Percentiles rank a stretch among this genome's conserved stretches.
Evolutionary conservation across 768 basidiomycete species (phyloP).

Genomic region (Leucocoprinus leucothites): DNA sequence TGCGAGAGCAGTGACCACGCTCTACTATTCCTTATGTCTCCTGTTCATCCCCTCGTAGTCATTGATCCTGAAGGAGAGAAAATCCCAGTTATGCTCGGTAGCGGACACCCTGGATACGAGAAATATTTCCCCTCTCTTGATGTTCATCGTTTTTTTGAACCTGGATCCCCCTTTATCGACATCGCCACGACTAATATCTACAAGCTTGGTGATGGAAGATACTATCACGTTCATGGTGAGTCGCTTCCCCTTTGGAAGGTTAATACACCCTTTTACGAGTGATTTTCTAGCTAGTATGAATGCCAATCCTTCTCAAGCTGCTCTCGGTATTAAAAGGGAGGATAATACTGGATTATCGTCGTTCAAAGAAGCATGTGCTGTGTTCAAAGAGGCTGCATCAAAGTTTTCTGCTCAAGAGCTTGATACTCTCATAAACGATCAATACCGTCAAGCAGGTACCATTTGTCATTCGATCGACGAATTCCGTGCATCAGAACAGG

Average conservation of each 20-base stretch:
- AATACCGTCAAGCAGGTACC: conserved; percentile 23
- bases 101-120: neutral
- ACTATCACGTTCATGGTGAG: conserved; percentile 23
- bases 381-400: conserved; percentile 13
- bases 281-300: conserved; percentile 17
- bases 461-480: conserved; percentile 20
- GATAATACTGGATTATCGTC: neutral
- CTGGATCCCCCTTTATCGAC: neutral
- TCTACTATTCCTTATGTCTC: conserved; percentile 18
- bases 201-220: conserved; percentile 22
- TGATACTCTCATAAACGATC: conserved; percentile 20
- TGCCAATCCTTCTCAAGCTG: conserved; percentile 6
- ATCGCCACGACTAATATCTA: conserved; percentile 22
- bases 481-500: conserved; percentile 19
- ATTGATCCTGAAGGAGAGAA: conserved; percentile 16
- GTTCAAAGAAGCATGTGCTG: conserved; percentile 8
- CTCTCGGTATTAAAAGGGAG: conserved; percentile 6
- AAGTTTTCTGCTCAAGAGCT: conserved; percentile 15
- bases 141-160: conserved; percentile 7
- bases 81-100: neutral
- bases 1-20: conserved; percentile 18
- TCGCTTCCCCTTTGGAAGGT: neutral
- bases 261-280: no score
- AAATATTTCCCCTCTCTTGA: conserved; percentile 18
- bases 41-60: conserved; percentile 2